These are phyloP conservation scores for Russula dissimulans DNA, from an alignment of 768 basidiomycete species.

Conservation along the genomic window DNA sequence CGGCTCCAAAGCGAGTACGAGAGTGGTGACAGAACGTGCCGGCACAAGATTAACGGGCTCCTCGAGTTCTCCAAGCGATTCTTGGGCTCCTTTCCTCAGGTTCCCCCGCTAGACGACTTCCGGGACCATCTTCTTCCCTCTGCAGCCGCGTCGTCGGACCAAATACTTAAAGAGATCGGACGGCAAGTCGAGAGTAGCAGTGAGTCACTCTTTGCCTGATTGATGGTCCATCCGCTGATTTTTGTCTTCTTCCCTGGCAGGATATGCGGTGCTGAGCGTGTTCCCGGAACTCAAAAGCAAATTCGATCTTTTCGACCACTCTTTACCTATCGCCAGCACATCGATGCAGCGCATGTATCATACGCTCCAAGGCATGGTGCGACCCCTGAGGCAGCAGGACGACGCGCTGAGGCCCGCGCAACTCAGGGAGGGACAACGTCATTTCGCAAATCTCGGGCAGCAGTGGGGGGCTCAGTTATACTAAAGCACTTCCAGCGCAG, in stretches of 20 bases:
- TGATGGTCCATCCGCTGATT: neutral
- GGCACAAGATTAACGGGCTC: neutral
- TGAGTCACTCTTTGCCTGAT: neutral
- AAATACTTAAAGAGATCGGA: neutral
- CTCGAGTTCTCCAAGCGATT: conserved; percentile 4
- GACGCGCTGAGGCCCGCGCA: neutral
- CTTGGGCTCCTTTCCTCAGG: conserved; percentile 3
- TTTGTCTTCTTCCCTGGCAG: neutral
- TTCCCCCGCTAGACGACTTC: conserved; percentile 3
- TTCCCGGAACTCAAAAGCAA: neutral
- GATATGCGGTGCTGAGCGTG: neutral
- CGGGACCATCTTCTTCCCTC: conserved; percentile 4
- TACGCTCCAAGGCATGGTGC: neutral
- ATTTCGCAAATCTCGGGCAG: neutral
- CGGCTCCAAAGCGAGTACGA: conserved; percentile 9
- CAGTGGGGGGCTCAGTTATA: too few relatives aligned
- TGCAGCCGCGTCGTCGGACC: neutral
- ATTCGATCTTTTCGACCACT: neutral
- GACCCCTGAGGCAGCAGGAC: conserved; percentile 1
- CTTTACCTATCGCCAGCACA: neutral
- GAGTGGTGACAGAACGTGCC: neutral
- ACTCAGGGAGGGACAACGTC: neutral
- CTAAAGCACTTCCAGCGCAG: too few relatives aligned
- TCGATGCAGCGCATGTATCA: conserved; percentile 1
- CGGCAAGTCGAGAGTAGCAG: neutral